Conservation (phyloP, 2,329 filamentous ascomycete species). For the Phaeomoniella chlamydospora region DNA sequence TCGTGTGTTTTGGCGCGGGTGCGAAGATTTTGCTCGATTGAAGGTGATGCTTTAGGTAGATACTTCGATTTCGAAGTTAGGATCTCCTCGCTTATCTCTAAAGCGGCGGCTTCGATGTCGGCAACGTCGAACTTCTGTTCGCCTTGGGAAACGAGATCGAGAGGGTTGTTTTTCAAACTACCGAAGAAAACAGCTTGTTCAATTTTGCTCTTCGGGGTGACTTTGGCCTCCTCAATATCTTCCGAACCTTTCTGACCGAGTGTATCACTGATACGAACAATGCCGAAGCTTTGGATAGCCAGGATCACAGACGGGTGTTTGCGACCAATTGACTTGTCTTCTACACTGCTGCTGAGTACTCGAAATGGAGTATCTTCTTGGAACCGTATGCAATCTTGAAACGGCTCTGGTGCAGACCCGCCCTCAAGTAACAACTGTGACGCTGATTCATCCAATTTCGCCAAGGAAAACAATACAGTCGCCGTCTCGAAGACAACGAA, state of each 20-base stretch:
- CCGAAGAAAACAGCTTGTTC: conserved; percentile 94
- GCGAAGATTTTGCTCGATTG: conserved; percentile 67
- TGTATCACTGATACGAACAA: conserved; percentile 38
- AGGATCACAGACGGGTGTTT: conserved; percentile 29
- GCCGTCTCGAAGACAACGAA: conserved; percentile 70
- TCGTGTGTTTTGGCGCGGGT: conserved; percentile 59
- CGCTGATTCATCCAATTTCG: conserved; percentile 51
- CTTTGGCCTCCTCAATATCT: conserved; percentile 28
- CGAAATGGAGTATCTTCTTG: conserved; percentile 35
- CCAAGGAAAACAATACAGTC: conserved; percentile 62
- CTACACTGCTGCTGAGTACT: conserved; percentile 34
- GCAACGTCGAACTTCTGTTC: conserved; percentile 51
- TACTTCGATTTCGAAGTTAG: conserved; percentile 62
- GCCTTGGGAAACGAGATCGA: conserved; percentile 62
- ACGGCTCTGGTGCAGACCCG: conserved; percentile 48
- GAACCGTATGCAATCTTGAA: conserved; percentile 79
- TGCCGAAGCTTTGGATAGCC: conserved; percentile 42
- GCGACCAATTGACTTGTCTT: conserved; percentile 25
- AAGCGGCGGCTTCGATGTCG: conserved; percentile 63
- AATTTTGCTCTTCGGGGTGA: conserved; percentile 77
- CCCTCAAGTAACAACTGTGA: conserved; percentile 59
- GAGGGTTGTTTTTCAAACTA: conserved; percentile 63
- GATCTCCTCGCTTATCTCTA: conserved; percentile 68
- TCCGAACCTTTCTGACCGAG: conserved; percentile 17
- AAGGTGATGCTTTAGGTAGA: conserved; percentile 57